A percentile compares a stretch with the other conserved stretches of the same genome.
Conservation (phyloP, 2,329 filamentous ascomycete genomes). For the Fusarium continuum region DNA sequence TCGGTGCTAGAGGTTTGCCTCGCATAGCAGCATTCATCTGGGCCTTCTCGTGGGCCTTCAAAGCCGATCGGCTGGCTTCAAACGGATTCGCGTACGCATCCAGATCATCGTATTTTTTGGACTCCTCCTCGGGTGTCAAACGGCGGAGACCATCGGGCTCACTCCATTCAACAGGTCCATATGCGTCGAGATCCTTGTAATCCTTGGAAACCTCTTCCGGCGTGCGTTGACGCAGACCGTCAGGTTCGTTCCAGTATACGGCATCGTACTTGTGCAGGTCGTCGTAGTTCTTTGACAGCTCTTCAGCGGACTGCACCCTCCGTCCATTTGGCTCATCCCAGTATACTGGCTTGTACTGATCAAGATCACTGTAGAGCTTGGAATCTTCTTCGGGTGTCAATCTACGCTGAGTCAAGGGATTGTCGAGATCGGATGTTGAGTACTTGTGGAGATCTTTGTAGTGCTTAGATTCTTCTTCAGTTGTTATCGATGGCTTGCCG, state of each 20-base stretch:
- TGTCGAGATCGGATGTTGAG: constrained; percentile 43
- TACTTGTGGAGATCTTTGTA: constrained; percentile 53
- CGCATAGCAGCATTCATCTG: constrained; percentile 45
- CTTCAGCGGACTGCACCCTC: constrained; percentile 44
- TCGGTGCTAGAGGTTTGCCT: constrained; percentile 50
- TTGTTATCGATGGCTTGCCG: constrained; percentile 30
- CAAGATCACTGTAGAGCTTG: constrained; percentile 53
- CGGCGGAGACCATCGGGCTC: constrained; percentile 46
- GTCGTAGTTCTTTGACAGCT: constrained; percentile 49
- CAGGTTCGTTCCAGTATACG: constrained; percentile 45
- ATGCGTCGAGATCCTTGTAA: constrained; percentile 55
- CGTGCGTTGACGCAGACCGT: constrained; percentile 45
- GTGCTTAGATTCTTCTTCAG: constrained; percentile 44
- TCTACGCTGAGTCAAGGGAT: constrained; percentile 40
- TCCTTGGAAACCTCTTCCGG: constrained; percentile 49
- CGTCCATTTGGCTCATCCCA: constrained; percentile 51
- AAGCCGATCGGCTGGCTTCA: constrained; percentile 45
- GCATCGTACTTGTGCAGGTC: constrained; percentile 49
- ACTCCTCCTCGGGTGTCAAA: constrained; percentile 43
- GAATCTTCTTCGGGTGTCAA: constrained; percentile 48
- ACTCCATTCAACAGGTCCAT: constrained; percentile 46
- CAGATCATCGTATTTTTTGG: constrained; percentile 49
- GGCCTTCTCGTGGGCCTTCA: constrained; percentile 42
- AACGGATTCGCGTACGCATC: constrained; percentile 49
- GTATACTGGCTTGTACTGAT: constrained; percentile 48